Percentiles rank a stretch among this genome's conserved stretches.
Conservation (phyloP, 192 early-diverging fungal species). For the Coemansia sp. region DNA sequence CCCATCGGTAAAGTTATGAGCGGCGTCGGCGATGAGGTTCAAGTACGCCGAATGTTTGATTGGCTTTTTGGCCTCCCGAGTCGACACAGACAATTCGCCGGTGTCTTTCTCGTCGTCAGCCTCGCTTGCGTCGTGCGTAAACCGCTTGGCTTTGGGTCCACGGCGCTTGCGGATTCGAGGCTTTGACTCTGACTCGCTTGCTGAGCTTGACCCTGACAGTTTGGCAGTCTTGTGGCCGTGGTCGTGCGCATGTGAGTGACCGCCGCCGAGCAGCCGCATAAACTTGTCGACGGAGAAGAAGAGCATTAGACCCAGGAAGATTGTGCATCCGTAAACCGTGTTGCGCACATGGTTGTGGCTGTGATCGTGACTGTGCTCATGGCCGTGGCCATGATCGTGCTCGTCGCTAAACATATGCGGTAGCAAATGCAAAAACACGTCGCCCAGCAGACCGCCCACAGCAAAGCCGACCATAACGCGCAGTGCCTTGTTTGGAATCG, state of each 20-base stretch:
- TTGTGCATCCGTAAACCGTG: slow-evolving; percentile 69
- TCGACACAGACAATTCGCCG: slow-evolving; percentile 5
- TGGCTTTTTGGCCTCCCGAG: slow-evolving; percentile 18
- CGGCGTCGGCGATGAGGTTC: slow-evolving; percentile 79
- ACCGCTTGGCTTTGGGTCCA: slow-evolving; percentile 10
- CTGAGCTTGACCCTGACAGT: slow-evolving; percentile 15
- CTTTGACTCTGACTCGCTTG: slow-evolving; percentile 26
- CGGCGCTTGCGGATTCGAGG: slow-evolving; percentile 38
- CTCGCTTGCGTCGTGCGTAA: slow-evolving; percentile 31
- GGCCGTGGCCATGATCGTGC: slow-evolving; percentile 27
- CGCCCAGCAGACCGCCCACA: slow-evolving; percentile 81
- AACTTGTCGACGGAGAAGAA: slow-evolving; percentile 84
- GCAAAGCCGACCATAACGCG: slow-evolving; percentile 82
- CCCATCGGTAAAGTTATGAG: slow-evolving; percentile 87
- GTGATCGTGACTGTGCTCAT: slow-evolving; percentile 41
- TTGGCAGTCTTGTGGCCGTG: slow-evolving; percentile 30
- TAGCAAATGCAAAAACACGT: slow-evolving; percentile 81
- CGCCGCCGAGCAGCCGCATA: slow-evolving; percentile 72
- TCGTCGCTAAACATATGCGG: slow-evolving; percentile 73
- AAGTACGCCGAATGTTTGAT: slow-evolving; percentile 75
- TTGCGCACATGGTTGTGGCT: slow-evolving; percentile 51
- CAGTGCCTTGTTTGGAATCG: slow-evolving; percentile 55
- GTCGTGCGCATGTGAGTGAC: slow-evolving; percentile 62
- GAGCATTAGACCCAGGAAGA: slow-evolving; percentile 72
- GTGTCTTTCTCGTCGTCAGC: slow-evolving; percentile 50